Evolutionary conservation across 108 stramenopile genomes (phyloP).

Genomic region (Hondaea fermentalgiana): DNA sequence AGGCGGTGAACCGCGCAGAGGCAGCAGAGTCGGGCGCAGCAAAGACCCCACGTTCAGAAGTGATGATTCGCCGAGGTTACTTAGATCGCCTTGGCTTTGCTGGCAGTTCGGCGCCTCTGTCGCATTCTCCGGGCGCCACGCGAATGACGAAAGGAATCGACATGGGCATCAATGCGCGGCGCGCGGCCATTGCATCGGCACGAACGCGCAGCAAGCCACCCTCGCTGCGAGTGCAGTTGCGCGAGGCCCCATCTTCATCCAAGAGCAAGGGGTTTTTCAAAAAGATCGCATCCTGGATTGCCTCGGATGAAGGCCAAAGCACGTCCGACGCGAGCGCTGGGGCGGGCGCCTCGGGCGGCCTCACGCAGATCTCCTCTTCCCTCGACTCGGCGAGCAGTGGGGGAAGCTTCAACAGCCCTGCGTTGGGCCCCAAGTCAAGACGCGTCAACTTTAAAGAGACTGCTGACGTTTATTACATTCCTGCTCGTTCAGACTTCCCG

Average conservation of each 20-base stretch:
- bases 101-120: not conserved
- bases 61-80: not conserved
- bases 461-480: not conserved
- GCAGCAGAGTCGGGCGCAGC: not conserved
- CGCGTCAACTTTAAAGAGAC: not conserved
- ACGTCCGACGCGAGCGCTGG: not conserved
- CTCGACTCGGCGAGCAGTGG: not conserved
- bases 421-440: not conserved
- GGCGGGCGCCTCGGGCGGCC: not conserved
- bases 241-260: not conserved
- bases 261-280: slow-evolving; percentile 6
- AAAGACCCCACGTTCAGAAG: not conserved
- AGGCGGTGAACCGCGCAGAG: not conserved
- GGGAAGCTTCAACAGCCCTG: not conserved
- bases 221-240: not conserved
- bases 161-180: not conserved
- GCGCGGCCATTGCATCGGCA: not conserved
- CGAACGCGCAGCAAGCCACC: not conserved
- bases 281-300: not conserved
- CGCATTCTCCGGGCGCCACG: not conserved
- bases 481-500: not conserved
- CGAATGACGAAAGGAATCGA: not conserved
- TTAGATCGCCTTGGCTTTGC: not conserved
- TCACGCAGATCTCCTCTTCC: not conserved
- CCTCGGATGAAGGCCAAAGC: not conserved